Percentiles rank a stretch among this genome's conserved stretches.
These are phyloP conservation scores for Lasiodiplodia citricola DNA, from an alignment of 2,329 filamentous ascomycete species.

Conservation along the genomic window DNA sequence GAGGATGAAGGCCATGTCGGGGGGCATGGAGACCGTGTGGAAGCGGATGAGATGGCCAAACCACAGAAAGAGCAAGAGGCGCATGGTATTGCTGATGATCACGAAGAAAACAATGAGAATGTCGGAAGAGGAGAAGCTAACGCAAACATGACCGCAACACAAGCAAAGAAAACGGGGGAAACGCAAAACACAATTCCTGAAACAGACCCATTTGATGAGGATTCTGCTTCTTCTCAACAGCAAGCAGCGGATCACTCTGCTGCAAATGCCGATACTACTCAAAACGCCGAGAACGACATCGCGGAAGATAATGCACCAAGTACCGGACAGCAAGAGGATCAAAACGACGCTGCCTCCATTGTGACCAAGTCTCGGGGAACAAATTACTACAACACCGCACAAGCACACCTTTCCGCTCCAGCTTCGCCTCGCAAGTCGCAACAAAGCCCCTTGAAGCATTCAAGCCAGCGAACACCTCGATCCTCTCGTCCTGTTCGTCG, in stretches of 20 bases:
- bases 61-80: background rate
- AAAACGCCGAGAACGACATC: background rate
- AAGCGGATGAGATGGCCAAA: background rate
- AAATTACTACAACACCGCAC: slow-evolving; percentile 37
- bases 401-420: slow-evolving; percentile 43
- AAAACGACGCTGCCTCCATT: background rate
- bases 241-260: background rate
- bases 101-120: background rate
- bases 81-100: background rate
- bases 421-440: slow-evolving; percentile 16
- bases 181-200: slow-evolving; percentile 16
- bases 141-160: no score
- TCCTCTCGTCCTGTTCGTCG: slow-evolving; percentile 32
- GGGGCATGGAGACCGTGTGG: background rate
- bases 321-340: background rate
- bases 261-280: background rate
- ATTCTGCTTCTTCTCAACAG: background rate
- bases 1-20: background rate
- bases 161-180: background rate
- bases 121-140: no score
- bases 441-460: background rate
- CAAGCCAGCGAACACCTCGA: slow-evolving; percentile 22
- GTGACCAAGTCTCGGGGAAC: background rate
- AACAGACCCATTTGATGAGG: slow-evolving; percentile 3
- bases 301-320: background rate